Conservation (phyloP, 2,329 filamentous ascomycete species). For the Blumeria hordei region DNA sequence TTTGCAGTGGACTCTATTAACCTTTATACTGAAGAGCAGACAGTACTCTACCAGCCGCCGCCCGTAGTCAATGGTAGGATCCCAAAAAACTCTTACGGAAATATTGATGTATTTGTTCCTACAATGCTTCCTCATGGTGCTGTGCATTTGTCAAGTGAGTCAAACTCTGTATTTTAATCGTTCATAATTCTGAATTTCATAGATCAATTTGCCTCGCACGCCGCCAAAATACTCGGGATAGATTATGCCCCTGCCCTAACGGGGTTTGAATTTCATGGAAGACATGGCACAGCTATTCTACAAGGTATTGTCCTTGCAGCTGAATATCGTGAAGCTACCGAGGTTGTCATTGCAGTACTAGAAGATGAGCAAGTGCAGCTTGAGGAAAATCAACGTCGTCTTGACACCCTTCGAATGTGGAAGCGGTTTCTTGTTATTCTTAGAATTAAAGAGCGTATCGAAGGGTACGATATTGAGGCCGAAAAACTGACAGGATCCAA, state of each 20-base stretch:
- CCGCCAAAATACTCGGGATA: constrained; percentile 51
- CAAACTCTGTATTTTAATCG: neutral
- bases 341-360: constrained; percentile 42
- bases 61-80: constrained; percentile 51
- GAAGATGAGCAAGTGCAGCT: constrained; percentile 38
- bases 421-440: constrained; percentile 55
- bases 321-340: constrained; percentile 48
- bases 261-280: constrained; percentile 69
- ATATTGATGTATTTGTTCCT: constrained; percentile 79
- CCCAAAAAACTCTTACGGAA: constrained; percentile 81
- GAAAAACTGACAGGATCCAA: constrained; percentile 22
- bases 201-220: constrained; percentile 35
- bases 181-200: constrained; percentile 14
- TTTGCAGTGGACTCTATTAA: constrained; percentile 19
- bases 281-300: constrained; percentile 64
- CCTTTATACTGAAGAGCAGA: constrained; percentile 37
- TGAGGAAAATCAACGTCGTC: constrained; percentile 36
- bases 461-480: constrained; percentile 16
- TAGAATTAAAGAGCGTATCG: constrained; percentile 19
- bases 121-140: constrained; percentile 76
- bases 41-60: constrained; percentile 49
- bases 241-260: constrained; percentile 80
- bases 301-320: constrained; percentile 52
- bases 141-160: constrained; percentile 39
- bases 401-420: constrained; percentile 43